Evolutionary conservation across 495 filamentous ascomycete species (phyloP).

Genomic region (Penicillium canescens): DNA sequence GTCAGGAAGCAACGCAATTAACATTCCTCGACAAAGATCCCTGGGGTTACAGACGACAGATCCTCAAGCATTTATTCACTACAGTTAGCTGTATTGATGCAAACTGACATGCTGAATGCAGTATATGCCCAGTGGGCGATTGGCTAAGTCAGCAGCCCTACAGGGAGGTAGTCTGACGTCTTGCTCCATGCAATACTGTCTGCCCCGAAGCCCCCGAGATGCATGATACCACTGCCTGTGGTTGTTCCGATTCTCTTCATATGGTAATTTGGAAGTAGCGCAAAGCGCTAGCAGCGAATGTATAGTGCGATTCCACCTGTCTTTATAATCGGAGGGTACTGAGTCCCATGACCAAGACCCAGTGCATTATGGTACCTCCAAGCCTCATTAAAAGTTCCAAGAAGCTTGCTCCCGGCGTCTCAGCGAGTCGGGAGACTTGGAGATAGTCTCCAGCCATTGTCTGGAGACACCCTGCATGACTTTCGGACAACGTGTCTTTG

Average conservation of each 20-base stretch:
- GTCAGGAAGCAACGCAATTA: slow-evolving; percentile 1
- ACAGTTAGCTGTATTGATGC: neutral
- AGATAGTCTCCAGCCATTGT: neutral
- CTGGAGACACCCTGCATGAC: neutral
- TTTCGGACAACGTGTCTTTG: neutral
- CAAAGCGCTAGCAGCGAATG: neutral
- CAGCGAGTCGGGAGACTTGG: neutral
- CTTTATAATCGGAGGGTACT: neutral
- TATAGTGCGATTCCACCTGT: neutral
- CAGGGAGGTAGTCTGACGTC: neutral
- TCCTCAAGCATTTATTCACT: neutral
- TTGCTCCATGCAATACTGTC: too few relatives aligned
- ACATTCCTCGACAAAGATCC: slow-evolving; percentile 7
- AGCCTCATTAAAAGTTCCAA: too few relatives aligned
- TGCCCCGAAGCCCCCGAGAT: too few relatives aligned
- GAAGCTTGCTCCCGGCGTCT: neutral
- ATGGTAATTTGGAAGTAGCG: too few relatives aligned
- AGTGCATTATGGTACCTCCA: too few relatives aligned
- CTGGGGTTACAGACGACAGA: neutral
- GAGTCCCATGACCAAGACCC: too few relatives aligned
- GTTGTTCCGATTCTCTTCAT: too few relatives aligned
- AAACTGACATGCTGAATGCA: slow-evolving; percentile 7
- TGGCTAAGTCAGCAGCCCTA: slow-evolving; percentile 1
- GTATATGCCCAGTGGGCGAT: neutral
- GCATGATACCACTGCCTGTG: too few relatives aligned